Conservation (phyloP, 2,329 filamentous ascomycete species). For the Blastomyces silverae region DNA sequence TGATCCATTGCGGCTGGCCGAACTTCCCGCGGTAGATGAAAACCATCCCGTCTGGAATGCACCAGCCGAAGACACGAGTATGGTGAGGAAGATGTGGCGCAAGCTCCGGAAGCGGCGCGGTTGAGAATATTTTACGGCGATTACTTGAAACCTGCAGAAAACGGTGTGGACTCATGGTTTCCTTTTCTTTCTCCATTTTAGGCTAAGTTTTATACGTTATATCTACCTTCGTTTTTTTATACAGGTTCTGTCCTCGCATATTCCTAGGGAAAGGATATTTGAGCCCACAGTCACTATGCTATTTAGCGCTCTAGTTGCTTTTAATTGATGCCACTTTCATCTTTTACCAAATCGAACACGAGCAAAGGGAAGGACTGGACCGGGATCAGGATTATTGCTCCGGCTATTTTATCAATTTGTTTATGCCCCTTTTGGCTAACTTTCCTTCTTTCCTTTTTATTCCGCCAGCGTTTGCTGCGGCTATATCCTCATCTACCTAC, state of each 20-base stretch:
- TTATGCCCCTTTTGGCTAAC: background rate
- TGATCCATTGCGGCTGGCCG: conserved; percentile 51
- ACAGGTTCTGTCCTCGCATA: background rate
- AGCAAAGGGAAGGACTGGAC: no score
- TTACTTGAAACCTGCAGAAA: background rate
- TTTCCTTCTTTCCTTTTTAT: background rate
- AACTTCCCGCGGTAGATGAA: conserved; percentile 44
- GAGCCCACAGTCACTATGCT: background rate
- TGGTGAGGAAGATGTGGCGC: conserved; percentile 42
- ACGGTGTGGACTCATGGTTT: background rate
- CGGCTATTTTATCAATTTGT: background rate
- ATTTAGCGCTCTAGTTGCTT: background rate
- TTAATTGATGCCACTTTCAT: background rate
- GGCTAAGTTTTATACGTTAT: background rate
- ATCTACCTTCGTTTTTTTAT: background rate
- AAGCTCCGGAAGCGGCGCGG: conserved; percentile 32
- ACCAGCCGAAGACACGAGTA: conserved; percentile 35
- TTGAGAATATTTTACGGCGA: background rate
- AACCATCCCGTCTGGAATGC: conserved; percentile 39
- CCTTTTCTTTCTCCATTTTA: background rate
- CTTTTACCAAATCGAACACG: background rate
- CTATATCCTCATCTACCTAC: conserved; percentile 1
- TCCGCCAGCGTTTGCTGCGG: background rate
- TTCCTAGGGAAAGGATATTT: background rate
- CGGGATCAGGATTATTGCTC: background rate